Evolutionary conservation across 1,284 basidiomycete species (phyloP).

Genomic region (Cutaneotrichosporon cyanovorans): DNA sequence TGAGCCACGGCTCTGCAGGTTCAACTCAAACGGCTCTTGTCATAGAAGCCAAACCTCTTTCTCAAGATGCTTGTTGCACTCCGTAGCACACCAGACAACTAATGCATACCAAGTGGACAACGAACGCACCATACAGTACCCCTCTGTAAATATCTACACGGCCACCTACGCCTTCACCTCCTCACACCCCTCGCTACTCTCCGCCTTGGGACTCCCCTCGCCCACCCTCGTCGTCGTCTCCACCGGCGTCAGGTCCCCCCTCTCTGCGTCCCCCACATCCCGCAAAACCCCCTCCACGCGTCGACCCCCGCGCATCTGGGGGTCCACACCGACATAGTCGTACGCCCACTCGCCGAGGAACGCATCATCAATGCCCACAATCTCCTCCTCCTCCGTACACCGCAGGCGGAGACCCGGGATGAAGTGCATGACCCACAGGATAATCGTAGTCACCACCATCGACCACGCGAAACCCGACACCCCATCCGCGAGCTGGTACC

Average conservation of each 20-base stretch:
- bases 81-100: too few species aligned
- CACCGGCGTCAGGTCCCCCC: not conserved
- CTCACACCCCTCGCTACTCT: not conserved
- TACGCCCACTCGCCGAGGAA: constrained; percentile 94
- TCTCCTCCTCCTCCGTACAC: constrained; percentile 72
- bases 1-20: too few species aligned
- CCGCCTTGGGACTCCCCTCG: not conserved
- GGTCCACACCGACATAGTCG: constrained; percentile 62
- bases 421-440: constrained; percentile 87
- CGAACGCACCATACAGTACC: too few species aligned
- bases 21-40: too few species aligned
- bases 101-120: too few species aligned
- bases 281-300: not conserved
- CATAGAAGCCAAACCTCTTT: too few species aligned
- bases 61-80: too few species aligned
- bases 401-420: constrained; percentile 79
- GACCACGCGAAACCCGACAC: constrained; percentile 66
- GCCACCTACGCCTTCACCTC: too few species aligned
- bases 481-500: constrained; percentile 55
- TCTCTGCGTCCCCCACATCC: not conserved
- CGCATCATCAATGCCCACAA: constrained; percentile 85
- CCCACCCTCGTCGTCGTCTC: constrained; percentile 1
- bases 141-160: too few species aligned
- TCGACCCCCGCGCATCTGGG: constrained; percentile 47
- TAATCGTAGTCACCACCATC: constrained; percentile 74